Evolutionary conservation across 2,329 filamentous ascomycete genomes (phyloP), one percentile per base, ranked within the genome.

Genomic region (Geosmithia morbida): DNA sequence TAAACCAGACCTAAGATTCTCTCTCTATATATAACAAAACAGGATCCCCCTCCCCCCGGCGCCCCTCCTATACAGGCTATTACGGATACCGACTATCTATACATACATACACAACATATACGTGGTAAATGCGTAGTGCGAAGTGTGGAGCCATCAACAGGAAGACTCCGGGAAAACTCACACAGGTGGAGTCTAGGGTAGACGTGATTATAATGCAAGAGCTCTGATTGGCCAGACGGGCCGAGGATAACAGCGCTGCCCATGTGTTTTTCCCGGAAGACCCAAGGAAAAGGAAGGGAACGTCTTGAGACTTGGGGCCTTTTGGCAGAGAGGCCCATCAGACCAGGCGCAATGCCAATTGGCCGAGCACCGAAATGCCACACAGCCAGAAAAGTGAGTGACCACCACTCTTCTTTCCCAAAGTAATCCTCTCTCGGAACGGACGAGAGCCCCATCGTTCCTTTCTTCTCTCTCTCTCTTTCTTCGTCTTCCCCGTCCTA

Each of bases 221-320:
- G 3, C 47, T 46, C 50, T 63, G 60, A 64, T 64, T 64, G 61
- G 61, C 44, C 48, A 49, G 52, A 49, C 60, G 51, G 58, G 56
- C 61, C 61, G 61, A 63, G 59, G 55, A 61, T 55, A 18, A 18
- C 17, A 42, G 41, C 33, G 11, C 33, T 37, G 14, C 33, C 33
- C 33, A 37, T 16, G 33, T 13, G 11, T 37, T 20, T 20, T n/a
- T 16, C 44, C n/a, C 26, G 41, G 41, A 42, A 42, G 41, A 45
- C 20, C 8, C 44, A 26, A 45, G 44, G 44, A n/a, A 45, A 20
- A 22, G 18, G 16, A 19, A 43, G 41, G 42, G 20, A 29, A 43
- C 22, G 22, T 4, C 22, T 8, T 26, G 22, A 26, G 22, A 26
- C 22, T 26, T 4, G 4, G 22, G 13, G 33, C 5, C 6, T 7